These are phyloP conservation scores for Mangifera indica DNA, from an alignment of 345 rosid genomes.

Conservation along the genomic window DNA sequence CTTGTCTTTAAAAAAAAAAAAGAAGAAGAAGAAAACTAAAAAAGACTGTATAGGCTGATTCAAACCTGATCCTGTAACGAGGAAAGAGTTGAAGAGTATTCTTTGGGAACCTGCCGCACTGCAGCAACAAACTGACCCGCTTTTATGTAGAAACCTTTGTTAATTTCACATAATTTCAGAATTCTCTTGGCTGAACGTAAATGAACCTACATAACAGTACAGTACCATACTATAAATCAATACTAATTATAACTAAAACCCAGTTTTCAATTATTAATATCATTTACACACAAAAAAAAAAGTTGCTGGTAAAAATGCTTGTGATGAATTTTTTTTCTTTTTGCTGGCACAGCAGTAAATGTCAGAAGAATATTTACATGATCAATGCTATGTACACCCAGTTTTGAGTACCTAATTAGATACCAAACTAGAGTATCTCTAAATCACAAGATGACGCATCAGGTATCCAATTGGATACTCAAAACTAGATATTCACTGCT, in stretches of 20 bases:
- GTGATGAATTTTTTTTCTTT: no score
- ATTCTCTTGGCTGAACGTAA: slow-evolving; percentile 73
- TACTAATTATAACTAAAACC: neutral
- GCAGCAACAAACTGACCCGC: slow-evolving; percentile 90
- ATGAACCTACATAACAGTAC: slow-evolving; percentile 51
- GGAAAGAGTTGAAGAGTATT: slow-evolving; percentile 65
- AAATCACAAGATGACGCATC: no score
- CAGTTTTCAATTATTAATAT: neutral
- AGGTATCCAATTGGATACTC: no score
- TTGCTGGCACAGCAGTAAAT: no score
- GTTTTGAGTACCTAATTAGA: no score
- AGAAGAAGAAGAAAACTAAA: no score
- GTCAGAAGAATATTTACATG: no score
- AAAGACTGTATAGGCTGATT: neutral
- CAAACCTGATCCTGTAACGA: slow-evolving; percentile 79
- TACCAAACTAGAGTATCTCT: no score
- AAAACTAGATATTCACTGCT: no score
- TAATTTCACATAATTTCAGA: slow-evolving; percentile 61
- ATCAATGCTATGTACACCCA: no score
- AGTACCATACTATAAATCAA: neutral
- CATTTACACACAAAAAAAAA: no score
- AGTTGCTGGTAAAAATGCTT: no score
- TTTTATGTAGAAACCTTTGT: slow-evolving; percentile 84
- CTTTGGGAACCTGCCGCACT: slow-evolving; percentile 71
- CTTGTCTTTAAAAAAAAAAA: neutral